Evolutionary conservation across 2,329 filamentous ascomycete species (phyloP).

Genomic region (Didymella pomorum): DNA sequence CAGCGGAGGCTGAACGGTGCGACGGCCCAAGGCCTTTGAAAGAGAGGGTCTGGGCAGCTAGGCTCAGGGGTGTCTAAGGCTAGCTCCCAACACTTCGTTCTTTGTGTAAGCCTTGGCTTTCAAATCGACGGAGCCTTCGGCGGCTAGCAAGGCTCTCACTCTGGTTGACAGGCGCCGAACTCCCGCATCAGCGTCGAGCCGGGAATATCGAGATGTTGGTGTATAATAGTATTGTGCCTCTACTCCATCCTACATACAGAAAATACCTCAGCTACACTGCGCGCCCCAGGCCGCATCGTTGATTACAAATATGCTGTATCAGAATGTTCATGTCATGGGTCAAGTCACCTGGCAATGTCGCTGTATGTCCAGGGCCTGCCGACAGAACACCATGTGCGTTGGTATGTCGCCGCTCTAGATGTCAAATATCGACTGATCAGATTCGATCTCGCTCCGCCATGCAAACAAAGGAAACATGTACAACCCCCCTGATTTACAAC

Average conservation of each 20-base stretch:
- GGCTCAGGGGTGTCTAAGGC: constrained; percentile 13
- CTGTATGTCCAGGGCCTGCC: constrained; percentile 21
- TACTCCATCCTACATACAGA: constrained; percentile 17
- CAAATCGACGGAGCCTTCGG: background rate
- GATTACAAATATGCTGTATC: constrained; percentile 21
- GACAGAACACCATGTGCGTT: constrained; percentile 22
- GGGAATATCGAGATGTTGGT: background rate
- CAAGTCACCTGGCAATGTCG: constrained; percentile 20
- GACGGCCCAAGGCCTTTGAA: background rate
- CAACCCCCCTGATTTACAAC: constrained; percentile 12
- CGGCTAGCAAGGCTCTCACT: background rate
- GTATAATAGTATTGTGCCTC: constrained; percentile 13
- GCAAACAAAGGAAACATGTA: constrained; percentile 23
- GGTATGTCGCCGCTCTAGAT: constrained; percentile 20
- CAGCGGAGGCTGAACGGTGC: constrained; percentile 8
- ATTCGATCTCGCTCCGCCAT: constrained; percentile 14
- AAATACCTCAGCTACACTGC: constrained; percentile 11
- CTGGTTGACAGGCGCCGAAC: constrained; percentile 5
- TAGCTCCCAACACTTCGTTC: constrained; percentile 15
- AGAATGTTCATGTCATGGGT: constrained; percentile 23
- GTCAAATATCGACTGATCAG: constrained; percentile 8
- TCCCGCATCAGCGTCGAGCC: background rate
- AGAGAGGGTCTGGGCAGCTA: constrained; percentile 12
- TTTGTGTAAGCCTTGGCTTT: constrained; percentile 12
- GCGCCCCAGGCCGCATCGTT: constrained; percentile 20